Conservation (phyloP, 768 basidiomycete genomes). For the Lentinula sp. region DNA sequence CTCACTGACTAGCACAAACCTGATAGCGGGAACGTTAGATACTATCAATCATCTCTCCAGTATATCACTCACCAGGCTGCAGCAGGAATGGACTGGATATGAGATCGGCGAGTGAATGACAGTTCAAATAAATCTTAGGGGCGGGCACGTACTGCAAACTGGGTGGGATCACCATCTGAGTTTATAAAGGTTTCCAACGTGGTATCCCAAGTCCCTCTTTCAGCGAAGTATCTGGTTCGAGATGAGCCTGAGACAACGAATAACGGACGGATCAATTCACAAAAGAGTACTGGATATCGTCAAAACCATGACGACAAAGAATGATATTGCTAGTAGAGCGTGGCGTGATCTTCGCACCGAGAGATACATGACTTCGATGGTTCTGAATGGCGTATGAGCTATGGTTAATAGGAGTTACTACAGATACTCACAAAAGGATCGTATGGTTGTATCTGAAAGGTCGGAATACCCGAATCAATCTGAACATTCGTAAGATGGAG, state of each 20-base stretch:
- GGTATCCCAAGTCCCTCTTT: slow-evolving; percentile 87
- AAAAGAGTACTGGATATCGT: slow-evolving; percentile 84
- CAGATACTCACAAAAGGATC: slow-evolving; percentile 61
- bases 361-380: slow-evolving; percentile 91
- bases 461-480: slow-evolving; percentile 81
- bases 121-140: not conserved
- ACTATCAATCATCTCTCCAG: not conserved
- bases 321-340: slow-evolving; percentile 79
- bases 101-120: not conserved
- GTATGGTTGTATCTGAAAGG: slow-evolving; percentile 84
- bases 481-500: slow-evolving; percentile 86
- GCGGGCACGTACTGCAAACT: slow-evolving; percentile 56
- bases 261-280: slow-evolving; percentile 29
- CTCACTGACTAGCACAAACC: slow-evolving; percentile 78
- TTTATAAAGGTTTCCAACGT: slow-evolving; percentile 77
- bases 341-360: slow-evolving; percentile 82
- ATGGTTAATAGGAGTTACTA: not conserved
- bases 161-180: slow-evolving; percentile 75
- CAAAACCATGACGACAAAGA: slow-evolving; percentile 85
- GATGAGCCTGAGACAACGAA: not conserved
- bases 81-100: slow-evolving; percentile 55
- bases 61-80: slow-evolving; percentile 59
- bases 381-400: slow-evolving; percentile 32
- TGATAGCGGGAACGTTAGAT: slow-evolving; percentile 8
- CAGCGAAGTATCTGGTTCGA: slow-evolving; percentile 69